Percentiles rank a stretch among this genome's conserved stretches.
phyloP scores from a whole-genome alignment of 1,139 yeast species.

The Candida neerlandica region DNA sequence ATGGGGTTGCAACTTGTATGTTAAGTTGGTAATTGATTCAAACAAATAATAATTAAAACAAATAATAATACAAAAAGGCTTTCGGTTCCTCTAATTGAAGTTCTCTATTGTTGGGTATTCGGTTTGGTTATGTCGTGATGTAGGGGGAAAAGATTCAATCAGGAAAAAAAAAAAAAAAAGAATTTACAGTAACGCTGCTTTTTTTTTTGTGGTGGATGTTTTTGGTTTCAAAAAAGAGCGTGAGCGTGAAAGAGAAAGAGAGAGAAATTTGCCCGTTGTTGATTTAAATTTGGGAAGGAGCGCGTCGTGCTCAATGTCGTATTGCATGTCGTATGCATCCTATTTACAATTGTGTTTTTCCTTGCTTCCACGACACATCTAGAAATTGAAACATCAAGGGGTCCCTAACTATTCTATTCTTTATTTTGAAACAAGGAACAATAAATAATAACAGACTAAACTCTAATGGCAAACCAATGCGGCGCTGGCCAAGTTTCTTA shows the following conservation, averaged over 20 bases:
- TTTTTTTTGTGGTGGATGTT: neutral
- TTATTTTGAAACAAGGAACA: neutral
- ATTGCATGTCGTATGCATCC: neutral
- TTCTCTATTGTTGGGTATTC: neutral
- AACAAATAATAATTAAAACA: neutral
- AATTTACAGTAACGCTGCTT: neutral
- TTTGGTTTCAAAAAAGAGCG: neutral
- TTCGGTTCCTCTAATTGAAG: neutral
- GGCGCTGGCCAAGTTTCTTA: constrained; percentile 80
- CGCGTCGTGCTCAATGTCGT: neutral
- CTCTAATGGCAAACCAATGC: constrained; percentile 52
- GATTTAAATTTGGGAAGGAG: neutral
- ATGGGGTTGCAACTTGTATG: constrained; percentile 1
- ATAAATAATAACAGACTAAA: neutral
- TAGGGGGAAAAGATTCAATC: neutral
- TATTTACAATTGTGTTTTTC: neutral
- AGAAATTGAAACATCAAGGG: neutral
- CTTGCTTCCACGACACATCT: neutral
- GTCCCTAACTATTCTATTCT: neutral
- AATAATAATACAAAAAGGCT: neutral
- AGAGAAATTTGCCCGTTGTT: neutral
- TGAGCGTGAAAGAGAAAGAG: too few species aligned
- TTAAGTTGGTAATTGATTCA: neutral
- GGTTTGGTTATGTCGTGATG: neutral
- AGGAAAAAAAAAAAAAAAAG: neutral